These are phyloP conservation scores for Vicia sativa DNA, from an alignment of 306 rosid genomes.

Conservation along the genomic window DNA sequence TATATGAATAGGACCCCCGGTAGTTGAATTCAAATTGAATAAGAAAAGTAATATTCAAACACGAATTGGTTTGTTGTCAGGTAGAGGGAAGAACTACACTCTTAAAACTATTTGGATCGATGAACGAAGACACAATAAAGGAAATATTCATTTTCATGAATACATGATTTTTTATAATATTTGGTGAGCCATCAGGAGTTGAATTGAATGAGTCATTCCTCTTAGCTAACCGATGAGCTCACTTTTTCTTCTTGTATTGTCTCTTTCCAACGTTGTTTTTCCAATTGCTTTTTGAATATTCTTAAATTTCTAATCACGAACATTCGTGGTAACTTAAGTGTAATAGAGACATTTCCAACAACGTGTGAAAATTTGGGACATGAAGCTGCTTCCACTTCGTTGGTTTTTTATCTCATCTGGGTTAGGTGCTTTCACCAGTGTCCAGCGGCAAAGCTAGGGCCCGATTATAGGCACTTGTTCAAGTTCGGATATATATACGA, in stretches of 20 bases:
- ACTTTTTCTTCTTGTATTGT: neutral
- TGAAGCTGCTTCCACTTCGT: too few relatives aligned
- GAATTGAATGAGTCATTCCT: neutral
- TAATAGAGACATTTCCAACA: neutral
- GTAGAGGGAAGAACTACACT: conserved; percentile 7
- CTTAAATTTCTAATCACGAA: conserved; percentile 36
- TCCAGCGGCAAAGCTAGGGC: too few relatives aligned
- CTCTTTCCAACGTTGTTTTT: conserved; percentile 14
- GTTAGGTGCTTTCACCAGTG: too few relatives aligned
- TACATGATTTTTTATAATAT: neutral
- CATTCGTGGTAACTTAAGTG: conserved; percentile 31
- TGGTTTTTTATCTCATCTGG: too few relatives aligned
- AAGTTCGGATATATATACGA: too few relatives aligned
- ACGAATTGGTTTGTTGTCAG: neutral
- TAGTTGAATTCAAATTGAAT: neutral
- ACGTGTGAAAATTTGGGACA: neutral
- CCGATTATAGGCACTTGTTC: too few relatives aligned
- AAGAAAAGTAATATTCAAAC: neutral
- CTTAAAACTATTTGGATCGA: neutral
- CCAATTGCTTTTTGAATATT: conserved; percentile 21
- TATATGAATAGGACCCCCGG: neutral
- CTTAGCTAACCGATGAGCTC: conserved; percentile 43
- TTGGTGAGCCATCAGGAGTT: neutral
- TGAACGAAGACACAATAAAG: conserved; percentile 41
- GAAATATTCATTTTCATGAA: conserved; percentile 26